Evolutionary conservation across 1,284 basidiomycete species (phyloP).

Genomic region (Tilletiopsis washingtonensis): DNA sequence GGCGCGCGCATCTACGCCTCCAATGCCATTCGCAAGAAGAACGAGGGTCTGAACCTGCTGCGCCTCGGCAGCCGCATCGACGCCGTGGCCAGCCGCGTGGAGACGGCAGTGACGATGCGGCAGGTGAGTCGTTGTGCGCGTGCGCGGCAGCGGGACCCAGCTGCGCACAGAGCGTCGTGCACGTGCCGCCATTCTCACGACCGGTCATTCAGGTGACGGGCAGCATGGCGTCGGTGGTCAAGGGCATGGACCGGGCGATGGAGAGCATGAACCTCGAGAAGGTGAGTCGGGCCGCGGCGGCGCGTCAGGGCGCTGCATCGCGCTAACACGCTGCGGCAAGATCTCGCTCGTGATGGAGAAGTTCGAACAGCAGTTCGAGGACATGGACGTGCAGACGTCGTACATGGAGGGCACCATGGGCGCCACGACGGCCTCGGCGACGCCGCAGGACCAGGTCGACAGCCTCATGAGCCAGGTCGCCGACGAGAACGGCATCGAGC

Average conservation of each 20-base stretch:
- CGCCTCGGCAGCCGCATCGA: conserved; percentile 61
- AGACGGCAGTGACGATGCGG: conserved; percentile 99
- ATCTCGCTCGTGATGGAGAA: conserved; percentile 99
- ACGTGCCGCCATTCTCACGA: too few species aligned
- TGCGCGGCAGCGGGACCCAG: too few species aligned
- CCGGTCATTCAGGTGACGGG: conserved; percentile 61
- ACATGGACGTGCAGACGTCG: conserved; percentile 93
- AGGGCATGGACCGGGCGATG: conserved; percentile 99
- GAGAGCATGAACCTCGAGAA: conserved; percentile 96
- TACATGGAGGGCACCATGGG: conserved; percentile 98
- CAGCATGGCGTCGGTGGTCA: conserved; percentile 91
- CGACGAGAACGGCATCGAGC: conserved; percentile 92
- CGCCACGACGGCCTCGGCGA: conserved; percentile 81
- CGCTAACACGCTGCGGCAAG: conserved; percentile 52
- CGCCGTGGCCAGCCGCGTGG: conserved; percentile 89
- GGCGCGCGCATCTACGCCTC: conserved; percentile 98
- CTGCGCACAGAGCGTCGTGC: too few species aligned
- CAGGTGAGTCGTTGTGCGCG: conserved; percentile 48
- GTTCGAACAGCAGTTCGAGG: conserved; percentile 92
- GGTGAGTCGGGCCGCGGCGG: conserved; percentile 58
- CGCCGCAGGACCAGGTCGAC: conserved; percentile 96
- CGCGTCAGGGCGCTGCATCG: not conserved
- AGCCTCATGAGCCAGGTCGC: conserved; percentile 84
- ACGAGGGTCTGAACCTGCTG: conserved; percentile 70
- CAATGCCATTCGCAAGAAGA: conserved; percentile 98